phyloP scores from a whole-genome alignment of 2,329 filamentous ascomycete genomes.

The Verticillium nonalfalfae region DNA sequence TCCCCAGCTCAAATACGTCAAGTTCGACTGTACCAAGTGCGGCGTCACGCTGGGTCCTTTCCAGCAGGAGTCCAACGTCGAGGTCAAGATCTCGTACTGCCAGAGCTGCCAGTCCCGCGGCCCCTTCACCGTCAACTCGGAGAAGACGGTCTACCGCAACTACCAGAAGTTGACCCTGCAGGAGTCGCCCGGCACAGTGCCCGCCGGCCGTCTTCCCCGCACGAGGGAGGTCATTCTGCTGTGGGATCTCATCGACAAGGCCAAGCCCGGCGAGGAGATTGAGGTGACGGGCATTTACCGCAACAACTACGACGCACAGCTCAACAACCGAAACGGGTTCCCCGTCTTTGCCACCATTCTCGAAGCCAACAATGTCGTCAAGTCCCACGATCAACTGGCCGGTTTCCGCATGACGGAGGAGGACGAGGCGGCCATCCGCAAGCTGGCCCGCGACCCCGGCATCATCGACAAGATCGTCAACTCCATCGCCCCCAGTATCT shows the following conservation, averaged over 20 bases:
- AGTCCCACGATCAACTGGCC: slow-evolving; percentile 93
- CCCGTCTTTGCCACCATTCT: slow-evolving; percentile 97
- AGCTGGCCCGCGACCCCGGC: slow-evolving; percentile 79
- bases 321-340: slow-evolving; percentile 98
- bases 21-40: slow-evolving; percentile 95
- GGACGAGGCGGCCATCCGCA: slow-evolving; percentile 86
- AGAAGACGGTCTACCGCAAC: slow-evolving; percentile 97
- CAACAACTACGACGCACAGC: slow-evolving; percentile 95
- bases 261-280: slow-evolving; percentile 96
- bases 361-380: slow-evolving; percentile 95
- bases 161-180: slow-evolving; percentile 97
- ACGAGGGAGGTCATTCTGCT: slow-evolving; percentile 92
- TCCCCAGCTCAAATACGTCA: slow-evolving; percentile 96
- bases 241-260: slow-evolving; percentile 93
- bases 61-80: slow-evolving; percentile 92
- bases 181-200: slow-evolving; percentile 94
- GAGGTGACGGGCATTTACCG: slow-evolving; percentile 95
- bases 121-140: slow-evolving; percentile 91
- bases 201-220: slow-evolving; percentile 86
- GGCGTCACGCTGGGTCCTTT: slow-evolving; percentile 88
- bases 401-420: slow-evolving; percentile 94
- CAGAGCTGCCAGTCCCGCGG: slow-evolving; percentile 94
- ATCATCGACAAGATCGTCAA: slow-evolving; percentile 90
- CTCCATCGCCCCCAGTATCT: slow-evolving; percentile 95
- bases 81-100: slow-evolving; percentile 94